phyloP scores from a whole-genome alignment of 768 basidiomycete genomes.

The Rhodotorula paludigena region DNA sequence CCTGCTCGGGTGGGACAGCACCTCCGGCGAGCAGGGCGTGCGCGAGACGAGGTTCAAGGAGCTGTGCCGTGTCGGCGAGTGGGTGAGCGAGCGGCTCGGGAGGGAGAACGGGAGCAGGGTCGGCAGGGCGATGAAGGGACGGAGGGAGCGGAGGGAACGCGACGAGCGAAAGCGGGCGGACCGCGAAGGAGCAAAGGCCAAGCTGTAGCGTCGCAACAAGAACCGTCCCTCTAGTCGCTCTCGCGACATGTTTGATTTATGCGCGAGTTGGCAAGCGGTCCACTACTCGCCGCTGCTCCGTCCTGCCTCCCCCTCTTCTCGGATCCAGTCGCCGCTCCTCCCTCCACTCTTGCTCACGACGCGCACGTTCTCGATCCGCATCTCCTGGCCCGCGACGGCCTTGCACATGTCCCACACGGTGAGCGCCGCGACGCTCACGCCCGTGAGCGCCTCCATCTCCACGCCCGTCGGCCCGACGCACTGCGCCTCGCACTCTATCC shows the following conservation, averaged over 20 bases:
- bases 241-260: background rate
- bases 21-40: background rate
- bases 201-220: constrained; percentile 6
- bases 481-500: constrained; percentile 60
- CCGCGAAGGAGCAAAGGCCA: constrained; percentile 11
- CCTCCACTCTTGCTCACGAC: constrained; percentile 70
- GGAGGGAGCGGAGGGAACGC: constrained; percentile 6
- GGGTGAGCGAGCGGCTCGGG: constrained; percentile 26
- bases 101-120: constrained; percentile 34
- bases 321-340: constrained; percentile 62
- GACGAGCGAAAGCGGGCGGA: constrained; percentile 5
- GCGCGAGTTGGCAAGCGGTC: background rate
- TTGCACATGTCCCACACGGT: constrained; percentile 95
- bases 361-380: constrained; percentile 66
- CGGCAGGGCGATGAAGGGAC: constrained; percentile 18
- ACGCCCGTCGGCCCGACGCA: constrained; percentile 79
- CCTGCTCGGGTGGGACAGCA: background rate
- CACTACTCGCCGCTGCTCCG: background rate
- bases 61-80: constrained; percentile 25
- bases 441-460: constrained; percentile 90
- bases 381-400: constrained; percentile 78
- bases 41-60: constrained; percentile 11
- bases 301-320: background rate
- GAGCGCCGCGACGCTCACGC: constrained; percentile 68
- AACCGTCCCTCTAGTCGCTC: background rate